A percentile compares a stretch with the other conserved stretches of the same genome.
Conservation (phyloP, 2,329 filamentous ascomycete species). For the Chaetomium strumarium region DNA sequence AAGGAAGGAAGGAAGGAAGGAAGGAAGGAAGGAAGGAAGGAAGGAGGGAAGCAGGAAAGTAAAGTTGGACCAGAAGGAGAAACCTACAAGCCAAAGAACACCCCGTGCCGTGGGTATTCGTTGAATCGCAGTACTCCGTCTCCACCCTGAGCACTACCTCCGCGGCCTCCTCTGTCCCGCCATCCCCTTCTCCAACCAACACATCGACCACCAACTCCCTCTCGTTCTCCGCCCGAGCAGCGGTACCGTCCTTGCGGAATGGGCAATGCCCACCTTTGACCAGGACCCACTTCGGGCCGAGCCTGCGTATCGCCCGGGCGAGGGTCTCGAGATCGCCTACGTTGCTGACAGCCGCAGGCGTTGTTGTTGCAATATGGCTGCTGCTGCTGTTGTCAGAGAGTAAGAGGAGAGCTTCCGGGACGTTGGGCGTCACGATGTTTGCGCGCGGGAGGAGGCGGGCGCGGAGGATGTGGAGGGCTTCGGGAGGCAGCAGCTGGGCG, state of each 20-base stretch:
- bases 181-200: conserved; percentile 56
- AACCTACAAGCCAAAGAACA: conserved; percentile 81
- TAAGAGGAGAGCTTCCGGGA: conserved; percentile 66
- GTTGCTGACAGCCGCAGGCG: conserved; percentile 38
- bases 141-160: conserved; percentile 49
- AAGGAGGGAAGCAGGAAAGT: neutral
- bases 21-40: too few relatives aligned
- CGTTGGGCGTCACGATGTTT: conserved; percentile 69
- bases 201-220: conserved; percentile 69
- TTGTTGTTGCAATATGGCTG: conserved; percentile 36
- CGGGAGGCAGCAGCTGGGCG: conserved; percentile 57
- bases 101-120: conserved; percentile 89
- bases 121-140: conserved; percentile 64
- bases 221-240: conserved; percentile 54
- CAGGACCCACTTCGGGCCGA: conserved; percentile 76
- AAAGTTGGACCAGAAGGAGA: too few relatives aligned
- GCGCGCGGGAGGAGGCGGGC: conserved; percentile 57
- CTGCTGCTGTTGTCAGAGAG: conserved; percentile 41
- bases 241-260: conserved; percentile 56
- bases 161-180: conserved; percentile 30
- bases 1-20: too few relatives aligned
- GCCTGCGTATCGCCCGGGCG: conserved; percentile 56
- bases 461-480: conserved; percentile 57
- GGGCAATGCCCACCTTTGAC: conserved; percentile 91
- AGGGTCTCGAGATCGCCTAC: conserved; percentile 63